Base-by-base conservation (phyloP, 1,139 yeast species). In the Starmera stellimalicola region DNA sequence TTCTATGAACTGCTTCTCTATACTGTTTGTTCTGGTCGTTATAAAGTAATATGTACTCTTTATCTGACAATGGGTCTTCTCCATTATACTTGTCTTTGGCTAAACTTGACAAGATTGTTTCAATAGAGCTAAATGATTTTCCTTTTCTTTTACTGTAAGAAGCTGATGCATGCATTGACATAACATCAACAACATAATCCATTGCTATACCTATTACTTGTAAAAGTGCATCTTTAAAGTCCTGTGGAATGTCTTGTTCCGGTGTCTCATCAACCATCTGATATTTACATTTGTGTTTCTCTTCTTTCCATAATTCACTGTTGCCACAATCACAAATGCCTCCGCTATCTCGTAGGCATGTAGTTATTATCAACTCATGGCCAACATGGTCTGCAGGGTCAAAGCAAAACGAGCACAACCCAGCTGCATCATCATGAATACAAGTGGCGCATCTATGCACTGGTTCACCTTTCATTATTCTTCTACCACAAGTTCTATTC, bases 301-400 rank as follows among this genome's bases (percentile, higher is more conserved):
- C 57, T 6, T 52, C 54, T 22, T 62, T 68, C 77, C 94, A 88
- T 0, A 95, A 94, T 41, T 79, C 84, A 0, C 71, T 66, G 51
- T 91, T 95, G 2, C 97, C 96, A 59, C 97, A 91, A 53, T 91
- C 96, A 54, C 97, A 91, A 6, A 87, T 87, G 1, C 96, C 96
- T 5, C 95, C 95, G 43, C 78, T 81, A 40, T 85, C 94, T 33
- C 91, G 62, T 37, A 73, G 77, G 35, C 88, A 78, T 11, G 85
- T 76, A 27, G 77, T 70, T 12, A 82, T 73, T 35, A 79, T 76
- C 11, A 83, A 80, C 30, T 77, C 73, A 54, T 91, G 98, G 33
- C 77, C 94, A 23, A 56, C 53, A 56, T 91, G 98, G 37, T 69
- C 67, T 5, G 73, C 76, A 3, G 77, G 75, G 36, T 76, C 73